A percentile compares a stretch with the other conserved stretches of the same genome.
These are phyloP conservation scores for Mycena haematopus DNA, from an alignment of 768 basidiomycete species.

Conservation along the genomic window DNA sequence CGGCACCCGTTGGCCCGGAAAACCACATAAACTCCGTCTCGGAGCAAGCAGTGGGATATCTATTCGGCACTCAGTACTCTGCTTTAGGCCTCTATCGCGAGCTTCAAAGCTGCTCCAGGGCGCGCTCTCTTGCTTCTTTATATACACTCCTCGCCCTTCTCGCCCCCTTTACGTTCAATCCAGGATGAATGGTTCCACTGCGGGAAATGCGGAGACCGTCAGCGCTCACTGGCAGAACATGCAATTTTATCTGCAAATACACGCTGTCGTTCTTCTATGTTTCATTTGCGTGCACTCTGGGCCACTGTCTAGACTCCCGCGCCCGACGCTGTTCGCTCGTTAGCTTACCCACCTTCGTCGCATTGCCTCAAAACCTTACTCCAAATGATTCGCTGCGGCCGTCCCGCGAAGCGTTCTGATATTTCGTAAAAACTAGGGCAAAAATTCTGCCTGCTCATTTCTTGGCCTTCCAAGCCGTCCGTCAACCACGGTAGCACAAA, in stretches of 20 bases:
- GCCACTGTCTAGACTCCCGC: slow-evolving; percentile 11
- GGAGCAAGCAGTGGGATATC: background rate
- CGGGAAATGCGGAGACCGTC: background rate
- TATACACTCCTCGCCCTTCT: slow-evolving; percentile 9
- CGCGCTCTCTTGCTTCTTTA: slow-evolving; percentile 9
- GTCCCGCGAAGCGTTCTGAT: background rate
- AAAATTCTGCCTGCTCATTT: background rate
- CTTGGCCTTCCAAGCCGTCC: background rate
- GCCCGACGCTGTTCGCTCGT: background rate
- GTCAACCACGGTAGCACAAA: background rate
- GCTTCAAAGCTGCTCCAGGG: slow-evolving; percentile 7
- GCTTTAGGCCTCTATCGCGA: slow-evolving; percentile 9
- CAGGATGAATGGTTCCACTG: slow-evolving; percentile 6
- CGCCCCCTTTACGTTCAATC: background rate
- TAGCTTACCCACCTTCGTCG: background rate
- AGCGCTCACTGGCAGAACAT: background rate
- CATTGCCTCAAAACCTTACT: background rate
- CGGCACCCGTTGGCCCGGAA: background rate
- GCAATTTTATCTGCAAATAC: background rate
- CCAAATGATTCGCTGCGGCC: background rate
- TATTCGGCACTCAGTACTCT: background rate
- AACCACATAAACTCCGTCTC: background rate
- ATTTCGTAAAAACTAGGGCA: background rate
- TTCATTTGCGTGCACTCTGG: slow-evolving; percentile 6
- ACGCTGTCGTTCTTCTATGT: background rate